Percentiles rank a stretch among this genome's conserved stretches.
phyloP scores from a whole-genome alignment of 495 filamentous ascomycete genomes.

The Neurospora sp. region DNA sequence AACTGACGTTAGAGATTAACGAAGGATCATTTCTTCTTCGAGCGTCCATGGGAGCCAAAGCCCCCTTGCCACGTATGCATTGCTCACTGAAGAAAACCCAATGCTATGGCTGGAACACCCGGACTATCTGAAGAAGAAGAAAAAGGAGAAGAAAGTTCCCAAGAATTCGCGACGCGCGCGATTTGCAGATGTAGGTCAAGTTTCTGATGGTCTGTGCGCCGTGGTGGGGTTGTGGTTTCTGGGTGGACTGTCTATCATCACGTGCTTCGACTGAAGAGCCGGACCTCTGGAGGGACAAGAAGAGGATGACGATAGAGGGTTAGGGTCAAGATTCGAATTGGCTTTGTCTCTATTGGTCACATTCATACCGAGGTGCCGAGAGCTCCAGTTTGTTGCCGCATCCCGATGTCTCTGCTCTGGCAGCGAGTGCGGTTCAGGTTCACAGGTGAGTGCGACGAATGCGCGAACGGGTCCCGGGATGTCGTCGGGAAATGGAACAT shows the following conservation, averaged over 20 bases:
- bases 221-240: not conserved
- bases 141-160: constrained; percentile 14
- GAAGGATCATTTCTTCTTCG: constrained; percentile 46
- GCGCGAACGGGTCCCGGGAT: not conserved
- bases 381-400: not conserved
- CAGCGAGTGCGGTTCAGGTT: not conserved
- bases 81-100: constrained; percentile 22
- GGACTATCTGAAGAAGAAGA: constrained; percentile 39
- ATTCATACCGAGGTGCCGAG: constrained; percentile 24
- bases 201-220: not conserved
- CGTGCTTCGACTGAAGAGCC: too few species aligned
- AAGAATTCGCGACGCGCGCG: not conserved
- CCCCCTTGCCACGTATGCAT: constrained; percentile 26
- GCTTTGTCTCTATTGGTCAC: constrained; percentile 17
- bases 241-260: not conserved
- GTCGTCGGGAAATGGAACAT: not conserved
- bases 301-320: constrained; percentile 1
- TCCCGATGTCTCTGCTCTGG: not conserved
- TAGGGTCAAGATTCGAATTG: constrained; percentile 17
- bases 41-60: constrained; percentile 32
- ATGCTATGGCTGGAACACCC: constrained; percentile 32
- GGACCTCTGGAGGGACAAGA: not conserved
- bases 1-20: constrained; percentile 48
- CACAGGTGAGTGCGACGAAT: not conserved
- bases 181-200: not conserved